Evolutionary conservation across 257 asterid genomes (phyloP), one percentile per base, ranked within the genome.

Genomic region (Gentiana dahurica): DNA sequence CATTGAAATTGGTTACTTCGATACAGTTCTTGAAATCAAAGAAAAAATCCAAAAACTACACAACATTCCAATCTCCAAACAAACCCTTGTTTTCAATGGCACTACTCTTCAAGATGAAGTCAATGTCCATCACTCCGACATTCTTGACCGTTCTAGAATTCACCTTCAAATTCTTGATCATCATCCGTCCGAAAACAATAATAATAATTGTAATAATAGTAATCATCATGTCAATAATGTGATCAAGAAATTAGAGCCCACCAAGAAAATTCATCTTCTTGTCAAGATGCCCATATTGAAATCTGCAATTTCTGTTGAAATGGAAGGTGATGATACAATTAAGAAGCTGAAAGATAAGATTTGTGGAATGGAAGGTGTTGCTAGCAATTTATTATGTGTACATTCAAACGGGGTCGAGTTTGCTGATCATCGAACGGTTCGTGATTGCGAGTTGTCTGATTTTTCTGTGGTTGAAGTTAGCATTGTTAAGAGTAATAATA

Each of bases 1-100:
- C 66, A 60, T 84, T 6, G 96, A 87, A 65, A 76, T 80, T 1
- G 87, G 92, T 37, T 81, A 70, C 75, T 84, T 84, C 46, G 92
- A 81, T 55, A 71, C 92, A 0, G 71, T 84, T 13, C 41, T 60
- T 2, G 94, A 87, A 58, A 84, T 87, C 77, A 87, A 87, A 69
- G 79, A 79, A 57, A 84, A 78, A 57, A 70, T 87, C 33, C 73
- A 76, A 3, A 81, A 75, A 45, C 0, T 71, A 5, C 70, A 68
- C 1, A 76, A 73, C 9, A 74, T 84, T 50, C 92, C 94, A 37
- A 46, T 75, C 11, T 52, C 89, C 47, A 68, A 60, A 10, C 96
- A 87, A 66, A 78, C 81, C 55, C 63, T 84, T 2, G 8, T 60
- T 8, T 84, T 81, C 81, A 74, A 84, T 58, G 85, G 84, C 70